These are phyloP conservation scores for Cladosporium sp. DNA, from an alignment of 2,329 filamentous ascomycete genomes.

Conservation along the genomic window DNA sequence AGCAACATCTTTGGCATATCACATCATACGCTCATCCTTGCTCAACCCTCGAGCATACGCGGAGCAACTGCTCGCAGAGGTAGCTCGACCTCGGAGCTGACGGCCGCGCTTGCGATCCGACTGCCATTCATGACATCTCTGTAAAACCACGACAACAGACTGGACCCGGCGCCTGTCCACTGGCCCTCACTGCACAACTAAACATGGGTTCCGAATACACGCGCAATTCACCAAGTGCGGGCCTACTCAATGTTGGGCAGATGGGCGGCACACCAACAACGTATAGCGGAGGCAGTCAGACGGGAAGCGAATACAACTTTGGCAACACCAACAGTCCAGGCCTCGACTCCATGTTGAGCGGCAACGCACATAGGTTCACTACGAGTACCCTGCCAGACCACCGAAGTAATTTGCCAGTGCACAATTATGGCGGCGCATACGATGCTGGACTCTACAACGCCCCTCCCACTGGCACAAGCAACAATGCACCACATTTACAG, in stretches of 20 bases:
- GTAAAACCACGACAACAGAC: background rate
- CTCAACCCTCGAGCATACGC: background rate
- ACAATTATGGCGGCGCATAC: conserved; percentile 22
- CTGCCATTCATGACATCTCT: conserved; percentile 3
- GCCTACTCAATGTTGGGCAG: conserved; percentile 28
- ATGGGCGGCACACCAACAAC: conserved; percentile 29
- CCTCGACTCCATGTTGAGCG: conserved; percentile 27
- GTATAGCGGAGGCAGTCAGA: conserved; percentile 32
- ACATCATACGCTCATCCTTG: background rate
- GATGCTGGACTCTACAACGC: conserved; percentile 11
- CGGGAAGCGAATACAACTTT: conserved; percentile 35
- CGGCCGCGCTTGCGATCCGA: background rate
- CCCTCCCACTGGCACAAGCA: background rate
- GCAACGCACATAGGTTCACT: conserved; percentile 17
- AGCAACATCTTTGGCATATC: background rate
- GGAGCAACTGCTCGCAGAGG: background rate
- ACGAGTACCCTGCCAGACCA: conserved; percentile 24
- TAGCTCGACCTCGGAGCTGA: background rate
- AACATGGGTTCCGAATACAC: conserved; percentile 27
- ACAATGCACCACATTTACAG: conserved; percentile 12
- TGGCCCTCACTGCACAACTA: background rate
- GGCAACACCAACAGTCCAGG: conserved; percentile 29
- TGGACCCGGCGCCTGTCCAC: background rate
- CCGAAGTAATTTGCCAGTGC: conserved; percentile 11
- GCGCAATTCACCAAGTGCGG: conserved; percentile 25